Evolutionary conservation across 2,329 filamentous ascomycete species (phyloP).

Genomic region (Bipolaris zeicola): DNA sequence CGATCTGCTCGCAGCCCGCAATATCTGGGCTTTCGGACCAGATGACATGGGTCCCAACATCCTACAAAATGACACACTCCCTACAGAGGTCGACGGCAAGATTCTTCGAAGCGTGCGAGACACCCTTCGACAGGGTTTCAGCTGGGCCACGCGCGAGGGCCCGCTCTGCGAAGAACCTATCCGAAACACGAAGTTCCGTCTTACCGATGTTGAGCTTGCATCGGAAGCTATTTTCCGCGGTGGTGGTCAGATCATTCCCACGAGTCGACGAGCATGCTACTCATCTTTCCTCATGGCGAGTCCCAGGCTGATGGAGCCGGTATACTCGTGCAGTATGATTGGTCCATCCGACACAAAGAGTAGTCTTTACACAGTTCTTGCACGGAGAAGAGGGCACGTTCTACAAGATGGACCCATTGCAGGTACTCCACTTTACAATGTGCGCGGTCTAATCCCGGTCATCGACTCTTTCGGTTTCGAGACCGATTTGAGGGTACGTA

Average conservation of each 20-base stretch:
- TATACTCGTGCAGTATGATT: constrained; percentile 91
- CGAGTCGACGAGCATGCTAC: constrained; percentile 89
- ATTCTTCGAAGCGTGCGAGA: constrained; percentile 85
- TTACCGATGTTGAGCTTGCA: constrained; percentile 87
- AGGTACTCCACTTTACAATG: constrained; percentile 90
- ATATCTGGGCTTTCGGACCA: constrained; percentile 98
- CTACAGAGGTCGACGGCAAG: constrained; percentile 93
- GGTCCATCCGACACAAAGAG: constrained; percentile 88
- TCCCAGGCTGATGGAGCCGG: constrained; percentile 93
- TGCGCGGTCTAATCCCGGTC: constrained; percentile 88
- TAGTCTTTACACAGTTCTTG: constrained; percentile 88
- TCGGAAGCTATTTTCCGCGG: constrained; percentile 92
- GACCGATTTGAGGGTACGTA: constrained; percentile 74
- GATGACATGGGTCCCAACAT: constrained; percentile 96
- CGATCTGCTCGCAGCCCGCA: constrained; percentile 90
- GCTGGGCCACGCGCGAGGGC: constrained; percentile 93
- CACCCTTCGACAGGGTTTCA: constrained; percentile 93
- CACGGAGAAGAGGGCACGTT: constrained; percentile 87
- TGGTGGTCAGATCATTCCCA: constrained; percentile 96
- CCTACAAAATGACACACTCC: constrained; percentile 92
- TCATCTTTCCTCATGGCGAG: constrained; percentile 97
- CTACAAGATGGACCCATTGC: constrained; percentile 92
- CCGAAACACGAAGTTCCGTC: constrained; percentile 95
- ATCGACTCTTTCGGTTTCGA: constrained; percentile 99
- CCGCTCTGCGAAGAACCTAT: constrained; percentile 98